Percentiles rank a stretch among this genome's conserved stretches.
These are phyloP conservation scores for Coniochaeta sp. DNA, from an alignment of 2,329 filamentous ascomycete species.

Conservation along the genomic window DNA sequence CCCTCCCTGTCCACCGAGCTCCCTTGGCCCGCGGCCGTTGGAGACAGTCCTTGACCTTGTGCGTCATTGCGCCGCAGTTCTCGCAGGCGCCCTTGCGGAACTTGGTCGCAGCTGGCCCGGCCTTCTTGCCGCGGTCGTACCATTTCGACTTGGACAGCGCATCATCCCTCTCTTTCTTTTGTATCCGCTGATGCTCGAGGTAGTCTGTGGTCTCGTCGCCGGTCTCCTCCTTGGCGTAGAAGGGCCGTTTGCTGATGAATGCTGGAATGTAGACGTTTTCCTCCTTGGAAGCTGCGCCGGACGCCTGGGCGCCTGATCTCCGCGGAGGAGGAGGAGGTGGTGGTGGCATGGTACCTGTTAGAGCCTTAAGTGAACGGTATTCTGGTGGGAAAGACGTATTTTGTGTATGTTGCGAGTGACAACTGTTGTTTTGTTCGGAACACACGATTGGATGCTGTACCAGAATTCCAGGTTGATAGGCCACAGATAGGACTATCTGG, in stretches of 20 bases:
- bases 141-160: conserved; percentile 55
- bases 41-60: conserved; percentile 91
- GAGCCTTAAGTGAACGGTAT: neutral
- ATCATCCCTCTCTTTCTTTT: conserved; percentile 60
- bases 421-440: too few relatives aligned
- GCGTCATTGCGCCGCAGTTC: conserved; percentile 95
- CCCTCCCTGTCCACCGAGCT: conserved; percentile 83
- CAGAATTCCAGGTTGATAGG: too few relatives aligned
- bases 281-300: conserved; percentile 59
- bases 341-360: neutral
- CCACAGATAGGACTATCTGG: too few relatives aligned
- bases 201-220: conserved; percentile 69
- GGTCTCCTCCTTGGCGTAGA: conserved; percentile 77
- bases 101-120: conserved; percentile 85
- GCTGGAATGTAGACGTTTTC: conserved; percentile 98
- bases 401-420: neutral
- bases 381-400: neutral
- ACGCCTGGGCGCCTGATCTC: conserved; percentile 20
- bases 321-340: conserved; percentile 24
- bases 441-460: too few relatives aligned
- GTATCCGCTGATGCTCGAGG: conserved; percentile 89
- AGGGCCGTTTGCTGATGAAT: conserved; percentile 97
- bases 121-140: conserved; percentile 85
- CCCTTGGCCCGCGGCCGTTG: conserved; percentile 82
- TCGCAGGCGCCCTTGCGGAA: conserved; percentile 97